These are phyloP conservation scores for Volvox reticuliferus DNA, from an alignment of 139 green algal species.

Conservation along the genomic window DNA sequence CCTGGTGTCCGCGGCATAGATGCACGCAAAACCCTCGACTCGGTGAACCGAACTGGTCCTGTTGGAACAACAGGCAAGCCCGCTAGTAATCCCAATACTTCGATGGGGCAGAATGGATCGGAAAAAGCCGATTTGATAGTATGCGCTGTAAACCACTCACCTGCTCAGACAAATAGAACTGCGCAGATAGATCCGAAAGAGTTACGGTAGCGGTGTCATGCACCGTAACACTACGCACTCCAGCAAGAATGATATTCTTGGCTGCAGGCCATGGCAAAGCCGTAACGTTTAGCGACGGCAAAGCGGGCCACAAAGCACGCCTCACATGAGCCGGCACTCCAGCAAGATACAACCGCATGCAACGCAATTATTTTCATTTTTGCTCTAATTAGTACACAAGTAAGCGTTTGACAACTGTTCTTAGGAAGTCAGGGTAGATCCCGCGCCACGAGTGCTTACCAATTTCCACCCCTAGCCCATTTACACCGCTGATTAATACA, in stretches of 20 bases:
- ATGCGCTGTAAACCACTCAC: background rate
- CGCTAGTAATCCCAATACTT: slow-evolving; percentile 1
- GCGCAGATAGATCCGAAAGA: slow-evolving; percentile 83
- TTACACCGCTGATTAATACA: slow-evolving; percentile 90
- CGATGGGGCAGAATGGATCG: background rate
- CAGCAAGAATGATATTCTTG: slow-evolving; percentile 98
- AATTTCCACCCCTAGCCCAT: slow-evolving; percentile 93
- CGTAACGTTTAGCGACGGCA: too few relatives aligned
- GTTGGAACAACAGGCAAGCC: background rate
- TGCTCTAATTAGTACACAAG: too few relatives aligned
- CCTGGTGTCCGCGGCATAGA: slow-evolving; percentile 1
- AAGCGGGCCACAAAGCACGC: too few relatives aligned
- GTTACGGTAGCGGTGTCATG: slow-evolving; percentile 79
- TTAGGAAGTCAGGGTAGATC: background rate
- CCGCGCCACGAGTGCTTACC: slow-evolving; percentile 64
- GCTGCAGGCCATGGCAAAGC: slow-evolving; percentile 69
- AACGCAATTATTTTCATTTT: too few relatives aligned
- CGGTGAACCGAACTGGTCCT: slow-evolving; percentile 21
- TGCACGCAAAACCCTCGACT: slow-evolving; percentile 23
- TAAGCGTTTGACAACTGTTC: too few relatives aligned
- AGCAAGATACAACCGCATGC: too few relatives aligned
- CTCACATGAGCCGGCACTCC: too few relatives aligned
- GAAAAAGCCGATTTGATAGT: background rate
- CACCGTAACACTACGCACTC: slow-evolving; percentile 92
- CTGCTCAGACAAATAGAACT: slow-evolving; percentile 96